Conservation (phyloP, 331 rosid species). For the Cydonia oblonga region DNA sequence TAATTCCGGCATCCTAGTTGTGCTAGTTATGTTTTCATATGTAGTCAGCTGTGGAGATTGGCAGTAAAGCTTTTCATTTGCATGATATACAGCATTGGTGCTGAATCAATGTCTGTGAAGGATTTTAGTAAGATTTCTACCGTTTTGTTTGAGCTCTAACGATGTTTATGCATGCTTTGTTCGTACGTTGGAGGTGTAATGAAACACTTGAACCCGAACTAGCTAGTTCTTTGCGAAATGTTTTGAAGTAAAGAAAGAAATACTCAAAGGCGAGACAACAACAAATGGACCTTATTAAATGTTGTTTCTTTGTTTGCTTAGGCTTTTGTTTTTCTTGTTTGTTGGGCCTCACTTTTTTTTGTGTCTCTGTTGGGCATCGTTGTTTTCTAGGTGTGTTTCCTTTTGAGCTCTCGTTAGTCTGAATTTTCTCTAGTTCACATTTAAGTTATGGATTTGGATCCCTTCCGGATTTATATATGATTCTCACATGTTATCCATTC, state of each 20-base stretch:
- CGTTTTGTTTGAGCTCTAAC: background rate
- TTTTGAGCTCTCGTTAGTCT: too few relatives aligned
- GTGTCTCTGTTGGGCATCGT: background rate
- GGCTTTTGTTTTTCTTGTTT: background rate
- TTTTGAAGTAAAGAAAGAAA: too few relatives aligned
- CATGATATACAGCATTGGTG: background rate
- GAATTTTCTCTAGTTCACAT: too few relatives aligned
- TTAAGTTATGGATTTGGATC: too few relatives aligned
- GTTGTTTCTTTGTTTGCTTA: background rate
- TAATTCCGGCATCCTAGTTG: background rate
- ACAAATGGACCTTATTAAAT: too few relatives aligned
- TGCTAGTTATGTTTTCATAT: background rate
- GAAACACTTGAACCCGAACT: too few relatives aligned
- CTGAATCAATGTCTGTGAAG: background rate
- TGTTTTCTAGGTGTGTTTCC: too few relatives aligned
- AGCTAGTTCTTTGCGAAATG: too few relatives aligned
- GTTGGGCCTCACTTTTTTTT: background rate
- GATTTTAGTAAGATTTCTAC: background rate
- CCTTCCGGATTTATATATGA: too few relatives aligned
- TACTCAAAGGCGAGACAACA: too few relatives aligned
- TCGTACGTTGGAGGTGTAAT: background rate
- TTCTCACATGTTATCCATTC: too few relatives aligned
- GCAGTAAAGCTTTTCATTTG: background rate
- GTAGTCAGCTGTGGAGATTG: background rate
- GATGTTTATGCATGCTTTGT: background rate